Base-by-base conservation (phyloP, 2,329 filamentous ascomycete species). In the Exserohilum rostratum region DNA sequence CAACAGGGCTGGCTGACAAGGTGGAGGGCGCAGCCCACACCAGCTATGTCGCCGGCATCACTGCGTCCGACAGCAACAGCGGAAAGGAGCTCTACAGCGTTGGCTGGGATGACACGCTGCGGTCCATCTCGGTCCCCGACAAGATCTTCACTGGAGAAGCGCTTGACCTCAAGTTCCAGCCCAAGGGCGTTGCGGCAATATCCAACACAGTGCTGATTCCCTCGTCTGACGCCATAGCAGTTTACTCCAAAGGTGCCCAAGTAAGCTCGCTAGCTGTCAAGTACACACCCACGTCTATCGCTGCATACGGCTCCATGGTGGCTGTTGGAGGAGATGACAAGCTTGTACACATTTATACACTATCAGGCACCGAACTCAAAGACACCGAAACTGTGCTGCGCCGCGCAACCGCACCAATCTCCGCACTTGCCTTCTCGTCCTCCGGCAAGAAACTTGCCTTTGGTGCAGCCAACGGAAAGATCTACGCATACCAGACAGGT, bases 91-190 rank as follows among this genome's bases (percentile, higher is more conserved):
- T 91, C n/a, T 93, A 90, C 78, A 93, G 88, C 68, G 90, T 93
- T 48, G 93, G 88, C 60, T 99, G 93, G 95, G 95, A 99, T 71
- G 95, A 99, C 74, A 91, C 88, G 1, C 81, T 98, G 31, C 88
- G 92, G 58, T 88, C 85, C 38, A 83, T 96, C 31, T 92, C 96
- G 61, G 83, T 89, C 54, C 83, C 86, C 0, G 85, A 88, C 47
- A 88, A 86, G 67, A 90, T 87, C 0, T 97, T 96, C 73, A 82
- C 87, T 5, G 91, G 90, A 50, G 82, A 83, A 45, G 80, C 85
- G 1, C 77, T 83, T 29, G 88, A 89, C 69, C 83, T 96, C 17
- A 81, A 85, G 2, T 88, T 87, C 15, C 95, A 98, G 70, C 95
- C 95, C 2, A 93, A 90, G 75, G 89, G 87, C 33, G 79, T 93